Base-by-base conservation (phyloP, 768 basidiomycete species). In the Lactarius quietus region DNA sequence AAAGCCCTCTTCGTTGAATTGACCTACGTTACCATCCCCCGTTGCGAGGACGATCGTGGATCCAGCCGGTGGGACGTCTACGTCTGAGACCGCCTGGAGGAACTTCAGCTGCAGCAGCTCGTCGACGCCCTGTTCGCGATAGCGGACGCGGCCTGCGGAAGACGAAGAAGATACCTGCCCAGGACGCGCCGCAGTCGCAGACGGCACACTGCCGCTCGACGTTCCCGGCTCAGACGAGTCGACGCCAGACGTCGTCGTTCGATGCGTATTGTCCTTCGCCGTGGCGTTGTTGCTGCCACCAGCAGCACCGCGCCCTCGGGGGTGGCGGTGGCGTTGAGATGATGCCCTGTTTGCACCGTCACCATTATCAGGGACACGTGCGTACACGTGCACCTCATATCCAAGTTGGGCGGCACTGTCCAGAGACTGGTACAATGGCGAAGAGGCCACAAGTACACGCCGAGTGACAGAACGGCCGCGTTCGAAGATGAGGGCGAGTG, bases 1-100 rank as follows among this genome's bases (percentile, higher is more conserved):
- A 78, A 97, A 98, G 7, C 95, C 95, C 71, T 94, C 90, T 65
- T 93, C 90, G 74, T 87, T 95, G 74, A 96, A 97, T 73, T 96
- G 90, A 6, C 92, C 90, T 12, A 90, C 88, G 71, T 93, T 92
- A 28, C 93, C 94, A 74, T 98, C 95, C 6, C 95, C 95, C 0
- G 95, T 97, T 1, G 93, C 95, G 51, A 98, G 84, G 53, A 97
- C 89, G 70, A 97, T 90, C 23, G 92, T 93, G 15, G 87, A 84
- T 3, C 85, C 84, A 14, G 78, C 71, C 0, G 86, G 86, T 2
- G 84, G 86, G 1, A 82, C 78, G 67, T 92, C 89, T 8, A 83
- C 81, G 52, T 84, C 85, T 12, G 89, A 86, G 59, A 98, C 79
- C 14, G 89, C 88, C 73, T 95, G 93, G 69, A 95, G 88, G 35